Base-by-base conservation (phyloP, 768 basidiomycete genomes). In the Russula vinacea region DNA sequence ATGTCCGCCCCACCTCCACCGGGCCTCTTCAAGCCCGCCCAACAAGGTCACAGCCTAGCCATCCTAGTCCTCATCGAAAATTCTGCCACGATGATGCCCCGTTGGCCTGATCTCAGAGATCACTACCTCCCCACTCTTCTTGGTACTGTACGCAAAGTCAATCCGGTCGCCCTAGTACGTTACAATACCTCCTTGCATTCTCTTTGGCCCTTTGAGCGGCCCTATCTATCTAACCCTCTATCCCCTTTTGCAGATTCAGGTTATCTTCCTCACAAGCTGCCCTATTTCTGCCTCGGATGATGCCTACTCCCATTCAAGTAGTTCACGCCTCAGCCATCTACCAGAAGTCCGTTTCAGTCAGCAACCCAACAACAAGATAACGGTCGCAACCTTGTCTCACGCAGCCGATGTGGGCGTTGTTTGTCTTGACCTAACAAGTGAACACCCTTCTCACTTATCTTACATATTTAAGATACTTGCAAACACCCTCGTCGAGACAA, bases 101-200 rank as follows among this genome's bases (percentile, higher is more conserved):
- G 68, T 35, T 69, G 68, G 68, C 66, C 68, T 35, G 66, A 67
- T 67, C 68, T 69, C 24, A 64, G 68, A 60, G 66, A 67, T 67
- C 68, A n/a, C 39, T 67, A 69, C 53, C 62, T 69, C 52, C 68
- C 68, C 10, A 67, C 58, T 44, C 68, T 69, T 60, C 68, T 69
- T 11, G 68, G 66, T n/a, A 67, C 62, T 7, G 53, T 69, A 52
- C 68, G 68, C 49, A 67, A 58, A 53, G 59, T 59, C 35, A 69
- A 69, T 24, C 68, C 68, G 4, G 56, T 64, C 49, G 68, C 64
- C 32, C 68, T 66, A 37, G 67, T 69, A 51, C 60, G 68, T 64
- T 47, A 5, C 52, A 39, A 39, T 42, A 7, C 63, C 8, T 29
- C 35, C 7, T n/a, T 24, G 0, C 17, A 7, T 45, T 35, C 6